Conservation (phyloP, 768 basidiomycete genomes). For the Auricularia cornea region DNA sequence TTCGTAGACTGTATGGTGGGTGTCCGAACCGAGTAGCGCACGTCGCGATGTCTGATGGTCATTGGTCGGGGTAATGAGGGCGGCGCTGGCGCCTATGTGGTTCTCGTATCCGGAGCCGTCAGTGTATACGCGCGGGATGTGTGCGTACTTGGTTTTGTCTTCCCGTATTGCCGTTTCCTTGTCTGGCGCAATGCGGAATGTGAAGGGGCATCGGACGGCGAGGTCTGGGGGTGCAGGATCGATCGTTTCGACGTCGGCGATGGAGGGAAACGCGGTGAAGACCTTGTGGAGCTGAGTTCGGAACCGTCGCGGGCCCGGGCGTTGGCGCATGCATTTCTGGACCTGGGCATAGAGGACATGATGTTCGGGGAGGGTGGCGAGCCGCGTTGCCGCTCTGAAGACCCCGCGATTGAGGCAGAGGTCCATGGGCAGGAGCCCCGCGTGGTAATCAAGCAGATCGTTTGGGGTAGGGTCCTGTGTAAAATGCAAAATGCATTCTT, state of each 20-base stretch:
- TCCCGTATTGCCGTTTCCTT: background rate
- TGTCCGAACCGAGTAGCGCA: background rate
- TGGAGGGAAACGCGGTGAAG: background rate
- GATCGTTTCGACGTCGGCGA: conserved; percentile 1
- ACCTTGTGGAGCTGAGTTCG: conserved; percentile 2
- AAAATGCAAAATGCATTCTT: no score
- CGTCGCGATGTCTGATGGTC: background rate
- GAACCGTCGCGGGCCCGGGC: background rate
- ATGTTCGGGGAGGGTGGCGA: background rate
- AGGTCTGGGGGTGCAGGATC: background rate
- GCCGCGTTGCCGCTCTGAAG: background rate
- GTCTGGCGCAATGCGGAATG: background rate
- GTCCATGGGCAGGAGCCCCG: conserved; percentile 2
- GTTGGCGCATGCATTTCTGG: background rate
- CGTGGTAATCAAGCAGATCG: conserved; percentile 2
- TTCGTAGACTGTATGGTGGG: conserved; percentile 6
- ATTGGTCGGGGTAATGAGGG: background rate
- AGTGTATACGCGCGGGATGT: background rate
- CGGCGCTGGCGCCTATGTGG: conserved; percentile 4
- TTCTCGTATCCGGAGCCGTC: conserved; percentile 6
- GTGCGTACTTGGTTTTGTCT: no score
- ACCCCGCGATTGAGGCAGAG: background rate
- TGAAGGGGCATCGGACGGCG: background rate
- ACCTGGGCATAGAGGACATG: background rate
- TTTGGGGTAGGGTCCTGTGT: no score